A percentile compares a stretch with the other conserved stretches of the same genome.
phyloP scores from a whole-genome alignment of 176 grass and related monocot genomes.

The Eleusine coracana region DNA sequence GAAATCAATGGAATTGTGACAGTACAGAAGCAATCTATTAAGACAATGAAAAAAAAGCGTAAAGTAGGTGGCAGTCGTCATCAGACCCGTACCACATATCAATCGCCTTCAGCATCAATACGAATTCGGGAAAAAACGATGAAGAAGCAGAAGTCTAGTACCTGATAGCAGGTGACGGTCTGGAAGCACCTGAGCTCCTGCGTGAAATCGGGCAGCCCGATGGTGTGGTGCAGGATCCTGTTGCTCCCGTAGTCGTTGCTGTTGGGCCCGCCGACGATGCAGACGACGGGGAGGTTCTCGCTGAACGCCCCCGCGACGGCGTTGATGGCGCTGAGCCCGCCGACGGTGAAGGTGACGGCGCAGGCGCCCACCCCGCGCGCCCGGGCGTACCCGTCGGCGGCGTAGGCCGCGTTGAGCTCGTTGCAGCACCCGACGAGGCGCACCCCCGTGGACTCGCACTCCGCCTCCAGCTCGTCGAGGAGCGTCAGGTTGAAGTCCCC shows the following conservation, averaged over 20 bases:
- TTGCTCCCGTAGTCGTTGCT: constrained; percentile 68
- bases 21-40: no score
- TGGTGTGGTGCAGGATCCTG: constrained; percentile 58
- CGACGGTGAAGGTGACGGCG: constrained; percentile 67
- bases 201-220: constrained; percentile 47
- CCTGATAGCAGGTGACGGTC: constrained; percentile 66
- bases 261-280: constrained; percentile 51
- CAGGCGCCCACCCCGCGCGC: constrained; percentile 56
- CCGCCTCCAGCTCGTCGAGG: constrained; percentile 65
- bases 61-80: neutral
- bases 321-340: constrained; percentile 69
- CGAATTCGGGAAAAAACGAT: no score
- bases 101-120: neutral
- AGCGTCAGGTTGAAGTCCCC: constrained; percentile 71
- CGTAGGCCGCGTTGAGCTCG: constrained; percentile 83
- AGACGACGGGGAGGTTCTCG: constrained; percentile 61
- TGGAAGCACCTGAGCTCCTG: constrained; percentile 70
- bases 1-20: neutral
- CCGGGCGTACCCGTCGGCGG: constrained; percentile 61
- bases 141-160: neutral
- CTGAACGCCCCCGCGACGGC: constrained; percentile 60
- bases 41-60: neutral
- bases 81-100: neutral
- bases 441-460: constrained; percentile 33
- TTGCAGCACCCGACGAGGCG: constrained; percentile 78